Percentiles rank a stretch among this genome's conserved stretches.
Conservation (phyloP, 768 basidiomycete genomes). For the Suillus subaureus region DNA sequence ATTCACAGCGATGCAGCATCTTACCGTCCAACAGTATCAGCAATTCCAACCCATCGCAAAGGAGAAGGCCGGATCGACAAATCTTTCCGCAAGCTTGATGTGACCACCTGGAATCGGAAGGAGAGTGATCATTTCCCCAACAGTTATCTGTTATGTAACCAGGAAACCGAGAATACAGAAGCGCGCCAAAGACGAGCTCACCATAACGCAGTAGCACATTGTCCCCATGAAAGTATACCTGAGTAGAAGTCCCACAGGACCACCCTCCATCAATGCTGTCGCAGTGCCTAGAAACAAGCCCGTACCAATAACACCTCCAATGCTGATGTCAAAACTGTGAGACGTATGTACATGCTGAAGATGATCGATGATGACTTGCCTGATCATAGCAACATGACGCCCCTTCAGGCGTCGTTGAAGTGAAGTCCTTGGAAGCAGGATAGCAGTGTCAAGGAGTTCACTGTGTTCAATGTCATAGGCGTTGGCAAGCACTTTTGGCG, state of each 20-base stretch:
- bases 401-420: neutral
- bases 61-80: neutral
- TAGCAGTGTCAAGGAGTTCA: neutral
- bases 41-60: conserved; percentile 2
- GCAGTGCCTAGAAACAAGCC: neutral
- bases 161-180: neutral
- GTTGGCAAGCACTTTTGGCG: neutral
- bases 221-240: neutral
- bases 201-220: neutral
- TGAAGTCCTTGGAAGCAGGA: neutral
- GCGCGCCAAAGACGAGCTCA: neutral
- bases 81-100: neutral
- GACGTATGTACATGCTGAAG: neutral
- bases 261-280: neutral
- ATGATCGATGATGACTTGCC: neutral
- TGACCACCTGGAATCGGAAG: neutral
- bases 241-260: neutral
- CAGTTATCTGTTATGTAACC: neutral
- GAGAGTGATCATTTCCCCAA: neutral
- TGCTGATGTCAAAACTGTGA: neutral
- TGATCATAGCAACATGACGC: neutral
- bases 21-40: conserved; percentile 2
- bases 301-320: neutral
- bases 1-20: neutral
- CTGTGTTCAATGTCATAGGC: neutral